phyloP scores from a whole-genome alignment of 306 rosid genomes.

The Phaseolus lunatus region DNA sequence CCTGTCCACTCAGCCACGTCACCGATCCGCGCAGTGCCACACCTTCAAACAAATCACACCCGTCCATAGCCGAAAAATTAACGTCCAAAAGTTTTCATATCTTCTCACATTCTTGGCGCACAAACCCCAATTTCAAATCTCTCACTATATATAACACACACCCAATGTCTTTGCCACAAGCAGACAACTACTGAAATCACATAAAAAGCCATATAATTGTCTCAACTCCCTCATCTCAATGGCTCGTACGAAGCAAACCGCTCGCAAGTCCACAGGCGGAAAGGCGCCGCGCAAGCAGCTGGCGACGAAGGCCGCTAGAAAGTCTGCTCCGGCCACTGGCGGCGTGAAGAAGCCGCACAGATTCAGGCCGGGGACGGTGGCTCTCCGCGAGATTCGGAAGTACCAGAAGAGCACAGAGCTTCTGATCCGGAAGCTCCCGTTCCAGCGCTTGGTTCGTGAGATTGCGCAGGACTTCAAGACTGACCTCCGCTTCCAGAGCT shows the following conservation, averaged over 20 bases:
- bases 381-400: constrained; percentile 61
- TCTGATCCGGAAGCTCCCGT: constrained; percentile 52
- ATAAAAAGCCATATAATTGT: too few species aligned
- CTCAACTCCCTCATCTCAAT: background rate
- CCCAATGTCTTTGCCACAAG: too few species aligned
- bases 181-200: background rate
- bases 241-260: constrained; percentile 65
- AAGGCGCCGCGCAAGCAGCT: constrained; percentile 60
- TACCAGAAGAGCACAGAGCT: constrained; percentile 64
- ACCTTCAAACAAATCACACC: constrained; percentile 10
- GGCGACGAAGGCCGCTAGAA: constrained; percentile 56
- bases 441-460: constrained; percentile 59
- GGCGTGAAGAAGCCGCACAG: constrained; percentile 65
- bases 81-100: constrained; percentile 29
- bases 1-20: constrained; percentile 10
- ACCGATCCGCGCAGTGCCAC: constrained; percentile 41
- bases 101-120: constrained; percentile 32
- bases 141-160: too few species aligned
- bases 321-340: constrained; percentile 59
- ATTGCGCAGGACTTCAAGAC: constrained; percentile 64
- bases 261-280: constrained; percentile 63
- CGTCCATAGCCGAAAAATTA: constrained; percentile 19
- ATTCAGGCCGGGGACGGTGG: constrained; percentile 57
- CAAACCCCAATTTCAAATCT: constrained; percentile 2
- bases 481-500: constrained; percentile 58